Conservation (phyloP, 176 grass and related monocot genomes). For the Avena insularis region DNA sequence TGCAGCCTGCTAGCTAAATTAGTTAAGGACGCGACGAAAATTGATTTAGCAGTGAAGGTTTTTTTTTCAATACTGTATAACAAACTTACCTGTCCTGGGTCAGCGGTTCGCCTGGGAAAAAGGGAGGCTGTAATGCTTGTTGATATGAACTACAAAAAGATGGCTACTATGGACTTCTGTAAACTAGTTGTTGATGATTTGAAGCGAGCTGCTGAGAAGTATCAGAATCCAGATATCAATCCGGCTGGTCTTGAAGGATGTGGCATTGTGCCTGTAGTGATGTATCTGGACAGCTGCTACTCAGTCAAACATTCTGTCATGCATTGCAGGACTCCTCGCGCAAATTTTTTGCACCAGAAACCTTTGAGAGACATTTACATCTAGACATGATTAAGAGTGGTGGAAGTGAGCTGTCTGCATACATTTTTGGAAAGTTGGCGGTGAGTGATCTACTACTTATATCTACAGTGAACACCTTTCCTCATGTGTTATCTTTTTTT, state of each 20-base stretch:
- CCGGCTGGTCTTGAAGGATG: not conserved
- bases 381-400: not conserved
- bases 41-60: not conserved
- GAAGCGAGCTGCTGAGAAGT: not conserved
- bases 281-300: not conserved
- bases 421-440: no score
- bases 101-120: not conserved
- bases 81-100: not conserved
- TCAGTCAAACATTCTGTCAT: not conserved
- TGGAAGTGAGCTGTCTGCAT: not conserved
- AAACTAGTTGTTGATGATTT: not conserved
- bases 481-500: no score
- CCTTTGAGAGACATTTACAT: not conserved
- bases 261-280: not conserved
- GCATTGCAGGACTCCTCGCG: not conserved
- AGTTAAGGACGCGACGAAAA: not conserved
- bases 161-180: not conserved
- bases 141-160: not conserved
- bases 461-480: no score
- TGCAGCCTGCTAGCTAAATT: not conserved
- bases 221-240: not conserved
- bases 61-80: not conserved
- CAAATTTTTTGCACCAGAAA: not conserved
- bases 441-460: no score
- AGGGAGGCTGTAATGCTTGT: not conserved